Base-by-base conservation (phyloP, 257 asterid species). In the Thymus mandschuricus region DNA sequence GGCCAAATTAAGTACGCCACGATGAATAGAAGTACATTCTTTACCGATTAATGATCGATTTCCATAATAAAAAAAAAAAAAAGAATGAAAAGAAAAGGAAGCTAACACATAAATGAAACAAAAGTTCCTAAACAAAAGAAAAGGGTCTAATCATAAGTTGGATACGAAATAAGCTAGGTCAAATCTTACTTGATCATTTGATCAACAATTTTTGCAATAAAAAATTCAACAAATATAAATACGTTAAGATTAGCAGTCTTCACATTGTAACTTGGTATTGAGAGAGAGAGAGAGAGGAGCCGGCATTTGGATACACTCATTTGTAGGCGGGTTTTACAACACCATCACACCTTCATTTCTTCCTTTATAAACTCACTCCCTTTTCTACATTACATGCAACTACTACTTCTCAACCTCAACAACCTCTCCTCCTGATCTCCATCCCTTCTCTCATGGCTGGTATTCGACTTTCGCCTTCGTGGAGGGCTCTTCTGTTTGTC, bases 271-370 rank as follows among this genome's bases (percentile, higher is more conserved):
- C 21, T 21, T 55, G 60, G 33, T 10, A 8, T 21, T 21, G 21
- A 21, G 21, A 21, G 21, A 21, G 21, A 21, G 21, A 38, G 15
- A 10, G 15, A 0, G 0, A 28, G 6, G 31, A 13, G 80, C 74
- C 85, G 81, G 78, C 78, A 45, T 71, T 75, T 70, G 75, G 75
- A 74, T 73, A 34, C 12, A 52, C 64, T 21, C 8, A 71, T 40
- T n/a, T 5, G 31, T 29, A 30, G 82, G 78, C 86, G 86, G 78
- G 46, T 49, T 21, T 70, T 66, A 79, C 86, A 79, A 82, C 34
- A 74, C 21, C 6, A 6, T 41, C 21, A 15, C 3, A 44, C 5
- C 33, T 66, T 69, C 45, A 45, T 12, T 33, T 29, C 43, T 48
- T 46, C 75, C 52, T 46, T 55, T 82, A 76, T 79, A 79, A 63